Evolutionary conservation across 1,284 basidiomycete species (phyloP).

Genomic region (Golubevia pallescens): DNA sequence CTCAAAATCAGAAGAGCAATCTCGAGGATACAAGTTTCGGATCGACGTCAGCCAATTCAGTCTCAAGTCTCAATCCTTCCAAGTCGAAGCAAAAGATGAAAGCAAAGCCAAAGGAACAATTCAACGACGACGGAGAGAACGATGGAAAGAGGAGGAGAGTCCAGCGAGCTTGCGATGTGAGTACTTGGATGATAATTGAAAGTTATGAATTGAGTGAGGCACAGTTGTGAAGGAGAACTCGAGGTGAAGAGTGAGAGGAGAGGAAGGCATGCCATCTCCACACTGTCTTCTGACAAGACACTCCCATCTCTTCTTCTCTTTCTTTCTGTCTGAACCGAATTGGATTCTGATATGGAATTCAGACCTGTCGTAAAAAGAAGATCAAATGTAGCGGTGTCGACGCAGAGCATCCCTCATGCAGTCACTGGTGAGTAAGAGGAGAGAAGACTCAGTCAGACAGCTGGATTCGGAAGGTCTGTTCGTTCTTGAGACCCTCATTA

Average conservation of each 20-base stretch:
- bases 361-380: constrained; percentile 53
- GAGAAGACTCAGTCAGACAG: not conserved
- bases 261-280: not conserved
- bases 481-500: too few species aligned
- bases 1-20: too few species aligned
- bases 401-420: constrained; percentile 36
- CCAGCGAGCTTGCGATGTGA: constrained; percentile 44
- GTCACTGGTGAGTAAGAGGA: constrained; percentile 22
- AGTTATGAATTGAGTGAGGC: not conserved
- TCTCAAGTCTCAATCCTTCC: too few species aligned
- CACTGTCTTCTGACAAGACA: not conserved
- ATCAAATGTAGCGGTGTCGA: constrained; percentile 50
- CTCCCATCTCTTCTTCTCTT: too few species aligned
- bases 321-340: not conserved
- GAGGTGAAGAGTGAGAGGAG: not conserved
- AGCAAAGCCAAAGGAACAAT: constrained; percentile 5
- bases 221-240: not conserved
- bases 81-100: too few species aligned
- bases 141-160: constrained; percentile 42
- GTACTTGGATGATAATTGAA: not conserved
- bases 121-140: constrained; percentile 38
- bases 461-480: not conserved
- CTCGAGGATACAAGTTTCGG: too few species aligned
- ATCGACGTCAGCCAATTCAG: too few species aligned
- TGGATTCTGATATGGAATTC: not conserved